These are phyloP conservation scores for Aspergillus sp. DNA, from an alignment of 2,329 filamentous ascomycete genomes.

Conservation along the genomic window DNA sequence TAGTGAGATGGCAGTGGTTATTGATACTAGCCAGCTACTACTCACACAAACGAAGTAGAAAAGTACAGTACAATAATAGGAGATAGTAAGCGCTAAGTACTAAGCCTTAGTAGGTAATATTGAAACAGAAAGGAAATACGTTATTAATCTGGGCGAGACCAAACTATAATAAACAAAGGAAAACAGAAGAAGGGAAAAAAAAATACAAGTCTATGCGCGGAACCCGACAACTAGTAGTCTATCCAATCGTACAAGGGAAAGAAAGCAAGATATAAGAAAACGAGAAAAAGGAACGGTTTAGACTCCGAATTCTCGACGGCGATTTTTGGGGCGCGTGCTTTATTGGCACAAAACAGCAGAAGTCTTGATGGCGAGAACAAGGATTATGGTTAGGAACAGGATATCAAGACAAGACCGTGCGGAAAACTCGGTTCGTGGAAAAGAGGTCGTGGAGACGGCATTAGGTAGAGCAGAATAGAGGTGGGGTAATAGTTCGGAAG, in stretches of 20 bases:
- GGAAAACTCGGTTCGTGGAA: conserved; percentile 3
- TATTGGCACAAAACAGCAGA: background rate
- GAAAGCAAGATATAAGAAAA: conserved; percentile 14
- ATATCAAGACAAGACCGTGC: conserved; percentile 4
- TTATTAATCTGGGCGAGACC: background rate
- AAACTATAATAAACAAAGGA: conserved; percentile 1
- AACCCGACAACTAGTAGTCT: conserved; percentile 23
- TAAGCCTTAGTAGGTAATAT: background rate
- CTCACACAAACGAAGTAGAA: background rate
- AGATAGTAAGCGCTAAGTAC: background rate
- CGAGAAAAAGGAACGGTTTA: background rate
- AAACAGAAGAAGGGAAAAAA: conserved; percentile 9
- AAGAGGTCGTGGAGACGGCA: conserved; percentile 18
- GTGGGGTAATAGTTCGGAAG: conserved; percentile 4
- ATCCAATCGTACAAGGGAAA: conserved; percentile 27
- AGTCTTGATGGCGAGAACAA: background rate
- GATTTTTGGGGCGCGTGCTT: background rate
- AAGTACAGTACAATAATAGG: background rate
- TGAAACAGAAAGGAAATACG: conserved; percentile 10
- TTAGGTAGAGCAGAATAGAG: conserved; percentile 7
- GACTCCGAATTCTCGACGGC: too few relatives aligned
- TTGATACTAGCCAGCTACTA: background rate
- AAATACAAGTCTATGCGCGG: conserved; percentile 19
- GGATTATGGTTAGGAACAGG: background rate
- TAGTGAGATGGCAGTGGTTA: background rate